Percentiles rank a stretch among this genome's conserved stretches.
phyloP scores from a whole-genome alignment of 257 asterid species.

The Solanum tacnaense region DNA sequence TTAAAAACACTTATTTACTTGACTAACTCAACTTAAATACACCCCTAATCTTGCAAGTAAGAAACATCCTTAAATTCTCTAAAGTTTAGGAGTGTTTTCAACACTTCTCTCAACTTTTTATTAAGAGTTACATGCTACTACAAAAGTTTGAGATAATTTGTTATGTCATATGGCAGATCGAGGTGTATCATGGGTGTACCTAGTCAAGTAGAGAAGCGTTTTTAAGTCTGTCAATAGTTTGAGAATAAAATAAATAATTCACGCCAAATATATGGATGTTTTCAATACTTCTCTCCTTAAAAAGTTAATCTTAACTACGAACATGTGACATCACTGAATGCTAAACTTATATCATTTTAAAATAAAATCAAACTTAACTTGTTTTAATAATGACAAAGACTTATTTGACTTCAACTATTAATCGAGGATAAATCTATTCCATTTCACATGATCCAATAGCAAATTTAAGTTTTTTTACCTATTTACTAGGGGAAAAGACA shows the following conservation, averaged over 20 bases:
- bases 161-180: not conserved
- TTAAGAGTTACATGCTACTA: not conserved
- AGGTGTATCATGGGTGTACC: rapidly evolving
- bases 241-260: too few species aligned
- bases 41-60: not conserved
- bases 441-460: not conserved
- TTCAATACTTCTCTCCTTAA: too few species aligned
- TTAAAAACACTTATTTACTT: not conserved
- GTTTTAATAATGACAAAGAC: not conserved
- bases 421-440: not conserved
- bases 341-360: not conserved
- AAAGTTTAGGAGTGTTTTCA: too few species aligned
- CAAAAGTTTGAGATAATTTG: not conserved
- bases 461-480: not conserved
- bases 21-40: not conserved
- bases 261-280: rapidly evolving
- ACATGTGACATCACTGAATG: not conserved
- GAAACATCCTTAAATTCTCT: not conserved
- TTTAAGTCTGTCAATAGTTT: too few species aligned
- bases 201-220: not conserved
- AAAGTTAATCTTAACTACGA: not conserved
- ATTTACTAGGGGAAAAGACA: too few species aligned
- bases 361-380: not conserved
- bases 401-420: not conserved
- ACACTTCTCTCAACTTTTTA: too few species aligned